phyloP scores from a whole-genome alignment of 2,329 filamentous ascomycete genomes.

The Colletotrichum sp. region DNA sequence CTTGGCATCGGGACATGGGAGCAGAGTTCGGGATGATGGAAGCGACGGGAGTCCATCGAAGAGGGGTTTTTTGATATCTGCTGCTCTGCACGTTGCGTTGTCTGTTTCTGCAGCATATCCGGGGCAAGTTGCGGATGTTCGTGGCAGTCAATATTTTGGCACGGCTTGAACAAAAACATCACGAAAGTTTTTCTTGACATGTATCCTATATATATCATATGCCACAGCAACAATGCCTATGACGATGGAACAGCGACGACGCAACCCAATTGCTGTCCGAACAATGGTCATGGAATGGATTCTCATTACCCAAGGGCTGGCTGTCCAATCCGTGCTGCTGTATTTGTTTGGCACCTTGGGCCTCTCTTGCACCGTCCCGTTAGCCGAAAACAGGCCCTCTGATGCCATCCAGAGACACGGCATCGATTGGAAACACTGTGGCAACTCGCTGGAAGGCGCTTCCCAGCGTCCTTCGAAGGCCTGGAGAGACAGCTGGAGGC shows the following conservation, averaged over 20 bases:
- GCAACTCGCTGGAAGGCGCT: background rate
- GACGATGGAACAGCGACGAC: background rate
- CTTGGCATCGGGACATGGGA: slow-evolving; percentile 16
- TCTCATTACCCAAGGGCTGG: background rate
- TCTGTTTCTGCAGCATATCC: background rate
- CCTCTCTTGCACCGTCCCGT: background rate
- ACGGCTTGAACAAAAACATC: background rate
- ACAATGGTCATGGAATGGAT: slow-evolving; percentile 7
- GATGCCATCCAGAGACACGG: background rate
- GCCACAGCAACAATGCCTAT: background rate
- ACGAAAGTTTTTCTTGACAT: background rate
- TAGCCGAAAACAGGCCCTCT: slow-evolving; percentile 3
- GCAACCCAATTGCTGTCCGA: background rate
- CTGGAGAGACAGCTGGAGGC: background rate
- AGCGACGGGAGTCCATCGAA: background rate
- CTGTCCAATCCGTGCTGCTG: background rate
- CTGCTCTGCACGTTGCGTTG: background rate
- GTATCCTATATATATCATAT: background rate
- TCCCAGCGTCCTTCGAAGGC: background rate
- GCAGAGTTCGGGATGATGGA: slow-evolving; percentile 6
- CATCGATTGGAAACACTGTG: background rate
- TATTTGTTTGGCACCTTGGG: background rate
- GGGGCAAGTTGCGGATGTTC: background rate
- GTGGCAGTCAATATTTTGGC: background rate
- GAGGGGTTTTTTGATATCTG: background rate